Evolutionary conservation across 2,329 filamentous ascomycete species (phyloP).

Genomic region (Pseudogymnoascus sp.): DNA sequence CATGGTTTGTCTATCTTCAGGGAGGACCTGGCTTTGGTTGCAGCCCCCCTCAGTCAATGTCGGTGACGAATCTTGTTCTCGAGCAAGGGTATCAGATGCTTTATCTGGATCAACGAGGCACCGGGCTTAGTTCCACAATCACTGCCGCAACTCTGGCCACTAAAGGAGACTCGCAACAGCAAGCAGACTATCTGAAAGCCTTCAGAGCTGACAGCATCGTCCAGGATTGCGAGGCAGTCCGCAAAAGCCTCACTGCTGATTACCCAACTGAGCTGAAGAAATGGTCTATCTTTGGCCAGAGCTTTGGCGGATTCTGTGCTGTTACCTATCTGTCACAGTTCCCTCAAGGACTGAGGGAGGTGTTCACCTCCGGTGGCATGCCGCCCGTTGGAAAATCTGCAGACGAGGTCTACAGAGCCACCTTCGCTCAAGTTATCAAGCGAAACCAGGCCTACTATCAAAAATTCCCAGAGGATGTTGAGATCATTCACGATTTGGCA

Average conservation of each 20-base stretch:
- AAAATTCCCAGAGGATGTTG: conserved; percentile 77
- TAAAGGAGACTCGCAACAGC: conserved; percentile 55
- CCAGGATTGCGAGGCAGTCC: conserved; percentile 77
- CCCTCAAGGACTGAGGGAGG: conserved; percentile 70
- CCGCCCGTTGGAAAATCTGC: conserved; percentile 65
- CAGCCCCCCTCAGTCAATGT: conserved; percentile 62
- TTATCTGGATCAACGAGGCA: conserved; percentile 85
- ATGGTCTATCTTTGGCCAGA: conserved; percentile 86
- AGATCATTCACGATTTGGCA: conserved; percentile 58
- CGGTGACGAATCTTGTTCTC: conserved; percentile 63
- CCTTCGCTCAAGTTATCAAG: conserved; percentile 60
- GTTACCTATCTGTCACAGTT: conserved; percentile 77
- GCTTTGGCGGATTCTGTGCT: conserved; percentile 82
- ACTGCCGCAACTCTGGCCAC: conserved; percentile 62
- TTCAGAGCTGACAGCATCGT: conserved; percentile 91
- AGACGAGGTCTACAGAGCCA: conserved; percentile 66
- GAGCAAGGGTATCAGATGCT: conserved; percentile 78
- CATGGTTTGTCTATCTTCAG: conserved; percentile 67
- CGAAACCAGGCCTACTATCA: conserved; percentile 69
- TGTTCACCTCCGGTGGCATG: conserved; percentile 77
- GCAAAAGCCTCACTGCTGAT: conserved; percentile 62
- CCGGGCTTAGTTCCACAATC: conserved; percentile 75
- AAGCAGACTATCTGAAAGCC: conserved; percentile 72
- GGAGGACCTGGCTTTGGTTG: conserved; percentile 81
- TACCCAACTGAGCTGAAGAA: conserved; percentile 62